A percentile compares a stretch with the other conserved stretches of the same genome.
phyloP scores from a whole-genome alignment of 805 yeast genomes.

The Dipodascopsis uninucleata region DNA sequence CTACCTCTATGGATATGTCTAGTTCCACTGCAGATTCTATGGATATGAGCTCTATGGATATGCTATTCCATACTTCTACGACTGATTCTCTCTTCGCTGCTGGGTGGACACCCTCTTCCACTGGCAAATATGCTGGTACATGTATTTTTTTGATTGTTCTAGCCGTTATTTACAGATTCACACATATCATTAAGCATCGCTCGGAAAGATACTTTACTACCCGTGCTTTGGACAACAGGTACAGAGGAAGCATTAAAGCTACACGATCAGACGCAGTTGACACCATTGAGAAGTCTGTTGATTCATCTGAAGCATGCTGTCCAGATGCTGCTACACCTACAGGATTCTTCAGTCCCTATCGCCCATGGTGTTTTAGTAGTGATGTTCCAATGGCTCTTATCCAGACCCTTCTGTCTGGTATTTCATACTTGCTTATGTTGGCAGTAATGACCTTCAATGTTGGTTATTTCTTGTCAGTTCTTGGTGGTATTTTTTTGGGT shows the following conservation, averaged over 20 bases:
- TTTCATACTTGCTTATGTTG: constrained; percentile 31
- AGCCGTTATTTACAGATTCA: constrained; percentile 28
- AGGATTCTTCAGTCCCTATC: constrained; percentile 5
- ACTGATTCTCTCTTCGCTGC: constrained; percentile 29
- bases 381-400: constrained; percentile 29
- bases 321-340: constrained; percentile 1
- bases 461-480: constrained; percentile 33
- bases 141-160: constrained; percentile 33
- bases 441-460: constrained; percentile 34
- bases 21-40: neutral
- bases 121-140: constrained; percentile 34
- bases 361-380: constrained; percentile 29
- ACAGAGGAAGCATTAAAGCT: no score
- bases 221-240: constrained; percentile 9
- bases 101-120: constrained; percentile 30
- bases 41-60: constrained; percentile 23
- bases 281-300: constrained; percentile 7
- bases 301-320: neutral
- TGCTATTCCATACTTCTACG: constrained; percentile 31
- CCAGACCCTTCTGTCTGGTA: constrained; percentile 24
- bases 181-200: constrained; percentile 24
- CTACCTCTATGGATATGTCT: constrained; percentile 3
- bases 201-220: constrained; percentile 14
- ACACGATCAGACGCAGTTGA: neutral
- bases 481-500: constrained; percentile 33